Percentiles rank a stretch among this genome's conserved stretches.
These are phyloP conservation scores for Pseudocercospora musae DNA, from an alignment of 2,329 filamentous ascomycete genomes.

Conservation along the genomic window DNA sequence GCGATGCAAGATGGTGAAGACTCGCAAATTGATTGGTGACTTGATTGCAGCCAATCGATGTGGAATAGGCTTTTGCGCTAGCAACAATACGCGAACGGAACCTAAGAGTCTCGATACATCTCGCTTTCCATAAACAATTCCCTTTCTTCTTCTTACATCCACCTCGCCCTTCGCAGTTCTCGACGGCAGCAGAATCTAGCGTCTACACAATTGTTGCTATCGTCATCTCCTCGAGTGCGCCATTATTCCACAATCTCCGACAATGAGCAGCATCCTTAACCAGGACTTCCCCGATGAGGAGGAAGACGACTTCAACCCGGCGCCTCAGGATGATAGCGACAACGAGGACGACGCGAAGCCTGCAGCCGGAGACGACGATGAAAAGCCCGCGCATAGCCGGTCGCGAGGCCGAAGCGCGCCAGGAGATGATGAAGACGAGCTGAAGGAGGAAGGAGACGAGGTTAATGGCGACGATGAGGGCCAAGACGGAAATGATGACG, in stretches of 20 bases:
- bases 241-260: neutral
- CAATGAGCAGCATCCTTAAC: constrained; percentile 44
- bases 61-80: neutral
- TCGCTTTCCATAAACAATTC: neutral
- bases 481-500: constrained; percentile 44
- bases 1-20: neutral
- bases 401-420: constrained; percentile 36
- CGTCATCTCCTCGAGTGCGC: neutral
- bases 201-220: neutral
- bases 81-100: neutral
- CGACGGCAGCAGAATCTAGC: neutral
- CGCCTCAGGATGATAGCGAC: constrained; percentile 69
- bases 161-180: neutral
- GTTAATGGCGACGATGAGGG: constrained; percentile 62
- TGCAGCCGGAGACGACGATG: constrained; percentile 34
- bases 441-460: constrained; percentile 50
- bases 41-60: neutral
- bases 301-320: constrained; percentile 88
- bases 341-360: constrained; percentile 53
- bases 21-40: neutral
- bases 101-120: neutral
- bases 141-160: neutral
- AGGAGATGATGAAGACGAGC: constrained; percentile 48
- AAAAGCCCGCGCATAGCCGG: constrained; percentile 30
- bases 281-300: constrained; percentile 61